Evolutionary conservation across 179 eudicot genomes (phyloP).

Genomic region (Carnegiea gigantea): DNA sequence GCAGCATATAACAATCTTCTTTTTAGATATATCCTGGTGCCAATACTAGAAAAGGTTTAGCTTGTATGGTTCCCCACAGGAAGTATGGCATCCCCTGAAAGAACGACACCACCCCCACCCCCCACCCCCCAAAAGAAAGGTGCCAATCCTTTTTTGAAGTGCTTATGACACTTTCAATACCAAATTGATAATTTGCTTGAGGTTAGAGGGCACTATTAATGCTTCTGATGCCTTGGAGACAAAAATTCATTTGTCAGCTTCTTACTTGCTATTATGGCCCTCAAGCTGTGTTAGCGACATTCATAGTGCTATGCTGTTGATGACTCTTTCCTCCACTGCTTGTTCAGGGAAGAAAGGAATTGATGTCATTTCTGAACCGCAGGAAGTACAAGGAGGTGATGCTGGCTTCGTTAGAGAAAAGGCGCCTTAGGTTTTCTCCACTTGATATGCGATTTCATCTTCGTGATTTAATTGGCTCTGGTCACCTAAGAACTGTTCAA

Average conservation of each 20-base stretch:
- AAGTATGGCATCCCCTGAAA: no score
- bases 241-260: not conserved
- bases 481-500: conserved; percentile 73
- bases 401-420: conserved; percentile 76
- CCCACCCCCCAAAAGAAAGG: no score
- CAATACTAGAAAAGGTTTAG: no score
- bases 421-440: conserved; percentile 70
- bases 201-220: not conserved
- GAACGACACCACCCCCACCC: no score
- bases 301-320: not conserved
- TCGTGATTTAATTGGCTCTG: conserved; percentile 88
- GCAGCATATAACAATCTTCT: no score
- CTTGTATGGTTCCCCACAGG: no score
- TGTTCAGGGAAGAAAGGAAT: conserved; percentile 88
- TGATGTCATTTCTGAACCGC: conserved; percentile 73
- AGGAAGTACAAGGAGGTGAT: conserved; percentile 96
- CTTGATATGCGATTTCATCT: conserved; percentile 96
- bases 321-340: not conserved
- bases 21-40: no score
- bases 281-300: not conserved
- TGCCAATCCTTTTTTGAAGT: not conserved
- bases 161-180: not conserved
- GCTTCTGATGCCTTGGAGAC: not conserved
- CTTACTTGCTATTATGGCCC: not conserved
- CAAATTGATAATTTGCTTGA: not conserved